Evolutionary conservation across 306 rosid species (phyloP).

Genomic region (Medicago ruthenica): DNA sequence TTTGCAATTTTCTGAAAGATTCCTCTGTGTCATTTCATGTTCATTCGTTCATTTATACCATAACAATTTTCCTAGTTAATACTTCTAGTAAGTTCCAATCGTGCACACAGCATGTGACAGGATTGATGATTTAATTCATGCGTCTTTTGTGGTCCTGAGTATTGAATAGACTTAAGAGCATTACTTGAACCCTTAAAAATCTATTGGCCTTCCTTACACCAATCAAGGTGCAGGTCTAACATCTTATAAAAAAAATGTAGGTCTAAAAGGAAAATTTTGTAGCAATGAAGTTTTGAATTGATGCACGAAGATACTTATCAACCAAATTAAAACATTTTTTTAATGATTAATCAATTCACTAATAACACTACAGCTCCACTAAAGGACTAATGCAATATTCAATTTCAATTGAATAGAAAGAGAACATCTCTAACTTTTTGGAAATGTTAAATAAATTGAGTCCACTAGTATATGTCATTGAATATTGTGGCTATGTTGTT

Average conservation of each 20-base stretch:
- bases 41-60: conserved; percentile 3
- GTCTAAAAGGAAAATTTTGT: conserved; percentile 1
- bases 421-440: too few species aligned
- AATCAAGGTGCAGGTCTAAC: conserved; percentile 14
- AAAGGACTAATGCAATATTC: too few species aligned
- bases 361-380: too few species aligned
- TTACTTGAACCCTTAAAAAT: neutral
- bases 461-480: too few species aligned
- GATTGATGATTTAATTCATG: neutral
- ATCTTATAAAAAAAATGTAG: neutral
- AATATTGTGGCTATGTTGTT: too few species aligned
- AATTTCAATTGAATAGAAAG: too few species aligned
- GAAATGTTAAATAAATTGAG: too few species aligned
- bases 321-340: neutral
- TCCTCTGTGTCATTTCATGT: neutral
- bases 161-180: conserved; percentile 6
- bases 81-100: neutral
- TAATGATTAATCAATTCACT: too few species aligned
- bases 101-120: conserved; percentile 3
- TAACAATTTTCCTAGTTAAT: neutral
- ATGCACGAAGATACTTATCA: conserved; percentile 15
- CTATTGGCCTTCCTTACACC: conserved; percentile 11
- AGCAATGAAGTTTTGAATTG: neutral
- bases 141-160: neutral
- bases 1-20: conserved; percentile 28